Evolutionary conservation across 345 rosid species (phyloP).

Genomic region (Limnanthes douglasii): DNA sequence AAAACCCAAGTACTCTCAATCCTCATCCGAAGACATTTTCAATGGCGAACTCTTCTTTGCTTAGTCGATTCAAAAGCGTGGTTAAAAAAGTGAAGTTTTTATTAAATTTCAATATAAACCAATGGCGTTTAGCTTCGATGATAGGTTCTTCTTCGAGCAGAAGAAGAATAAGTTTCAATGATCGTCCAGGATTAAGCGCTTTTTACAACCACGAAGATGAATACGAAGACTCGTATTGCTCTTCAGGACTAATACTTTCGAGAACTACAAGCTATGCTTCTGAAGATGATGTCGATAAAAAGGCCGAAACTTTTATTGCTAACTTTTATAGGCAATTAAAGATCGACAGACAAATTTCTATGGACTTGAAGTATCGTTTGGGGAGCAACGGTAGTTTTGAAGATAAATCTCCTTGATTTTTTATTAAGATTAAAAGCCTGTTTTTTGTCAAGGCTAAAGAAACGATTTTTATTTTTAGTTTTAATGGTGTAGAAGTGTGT

Average conservation of each 20-base stretch:
- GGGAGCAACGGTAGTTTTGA: slow-evolving; percentile 25
- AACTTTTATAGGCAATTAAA: slow-evolving; percentile 64
- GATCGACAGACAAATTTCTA: slow-evolving; percentile 75
- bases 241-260: slow-evolving; percentile 14
- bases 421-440: background rate
- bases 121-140: slow-evolving; percentile 39
- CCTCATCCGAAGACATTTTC: too few species aligned
- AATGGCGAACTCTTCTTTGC: too few species aligned
- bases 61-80: slow-evolving; percentile 43
- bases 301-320: slow-evolving; percentile 61
- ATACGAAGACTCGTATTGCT: slow-evolving; percentile 7
- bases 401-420: slow-evolving; percentile 18
- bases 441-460: too few species aligned
- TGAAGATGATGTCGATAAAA: slow-evolving; percentile 54
- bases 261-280: slow-evolving; percentile 39
- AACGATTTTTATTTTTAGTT: too few species aligned
- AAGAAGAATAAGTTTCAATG: slow-evolving; percentile 40
- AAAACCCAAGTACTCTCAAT: too few species aligned
- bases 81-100: slow-evolving; percentile 56
- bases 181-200: slow-evolving; percentile 38
- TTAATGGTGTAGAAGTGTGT: too few species aligned
- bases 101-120: slow-evolving; percentile 24
- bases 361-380: slow-evolving; percentile 35
- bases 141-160: slow-evolving; percentile 18
- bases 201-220: slow-evolving; percentile 10